These are phyloP conservation scores for Colletotrichum viniferum DNA, from an alignment of 2,329 filamentous ascomycete genomes.

Conservation along the genomic window DNA sequence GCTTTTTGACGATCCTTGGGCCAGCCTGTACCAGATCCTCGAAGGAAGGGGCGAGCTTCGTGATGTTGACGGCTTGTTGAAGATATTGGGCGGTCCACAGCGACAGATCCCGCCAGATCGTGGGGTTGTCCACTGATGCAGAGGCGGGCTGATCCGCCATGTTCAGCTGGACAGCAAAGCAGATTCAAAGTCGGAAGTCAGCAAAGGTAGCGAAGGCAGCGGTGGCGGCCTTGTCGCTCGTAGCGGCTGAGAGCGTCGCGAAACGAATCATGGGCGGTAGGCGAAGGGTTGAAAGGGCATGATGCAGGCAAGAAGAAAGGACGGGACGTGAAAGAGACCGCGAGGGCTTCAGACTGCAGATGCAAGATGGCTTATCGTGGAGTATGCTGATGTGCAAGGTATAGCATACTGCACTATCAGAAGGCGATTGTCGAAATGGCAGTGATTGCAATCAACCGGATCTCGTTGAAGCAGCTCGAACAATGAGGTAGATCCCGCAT, in stretches of 20 bases:
- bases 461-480: background rate
- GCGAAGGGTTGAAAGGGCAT: background rate
- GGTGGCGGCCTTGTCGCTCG: conserved; percentile 9
- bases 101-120: conserved; percentile 58
- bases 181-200: background rate
- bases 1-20: conserved; percentile 71
- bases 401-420: background rate
- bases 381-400: background rate
- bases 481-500: background rate
- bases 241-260: conserved; percentile 6
- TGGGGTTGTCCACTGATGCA: conserved; percentile 41
- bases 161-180: background rate
- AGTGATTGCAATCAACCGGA: background rate
- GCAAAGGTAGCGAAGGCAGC: background rate
- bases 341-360: background rate
- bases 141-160: conserved; percentile 9
- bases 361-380: background rate
- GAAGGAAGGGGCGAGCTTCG: conserved; percentile 66
- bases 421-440: background rate
- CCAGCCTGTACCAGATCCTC: conserved; percentile 73
- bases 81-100: conserved; percentile 53
- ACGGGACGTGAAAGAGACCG: background rate
- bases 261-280: conserved; percentile 8
- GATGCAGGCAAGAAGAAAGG: background rate
- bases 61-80: conserved; percentile 54